Conservation (phyloP, 129 eudicot genomes). For the Smallanthus sonchifolius region DNA sequence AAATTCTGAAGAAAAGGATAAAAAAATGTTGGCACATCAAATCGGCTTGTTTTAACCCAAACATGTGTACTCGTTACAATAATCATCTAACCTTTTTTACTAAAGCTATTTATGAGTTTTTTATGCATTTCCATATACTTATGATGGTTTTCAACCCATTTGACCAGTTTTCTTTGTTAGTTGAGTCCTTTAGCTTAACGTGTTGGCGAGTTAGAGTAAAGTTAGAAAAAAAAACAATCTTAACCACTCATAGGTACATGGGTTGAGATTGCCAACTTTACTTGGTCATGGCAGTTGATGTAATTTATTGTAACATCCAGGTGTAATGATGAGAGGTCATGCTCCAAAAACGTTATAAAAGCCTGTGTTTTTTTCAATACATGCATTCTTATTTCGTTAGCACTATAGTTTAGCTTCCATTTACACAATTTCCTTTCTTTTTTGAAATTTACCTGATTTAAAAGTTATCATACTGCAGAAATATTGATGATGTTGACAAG, state of each 20-base stretch:
- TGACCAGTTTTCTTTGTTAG: neutral
- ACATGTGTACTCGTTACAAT: neutral
- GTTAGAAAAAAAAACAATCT: neutral
- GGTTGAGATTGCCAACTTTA: neutral
- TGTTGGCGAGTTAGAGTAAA: neutral
- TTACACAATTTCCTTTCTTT: neutral
- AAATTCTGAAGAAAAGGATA: neutral
- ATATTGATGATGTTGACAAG: constrained; percentile 52
- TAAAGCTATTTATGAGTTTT: neutral
- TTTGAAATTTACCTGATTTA: constrained; percentile 10
- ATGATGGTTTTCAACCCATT: neutral
- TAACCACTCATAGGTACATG: neutral
- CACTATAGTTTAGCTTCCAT: constrained; percentile 7
- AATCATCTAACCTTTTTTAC: neutral
- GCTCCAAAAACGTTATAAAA: neutral
- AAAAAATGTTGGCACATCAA: neutral
- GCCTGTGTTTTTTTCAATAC: neutral
- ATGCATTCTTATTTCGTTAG: neutral
- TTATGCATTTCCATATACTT: neutral
- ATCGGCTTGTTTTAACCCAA: neutral
- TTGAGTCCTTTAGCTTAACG: neutral
- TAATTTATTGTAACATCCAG: neutral
- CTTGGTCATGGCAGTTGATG: neutral
- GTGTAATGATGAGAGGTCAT: constrained; percentile 10
- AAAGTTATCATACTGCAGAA: constrained; percentile 31